phyloP scores from a whole-genome alignment of 1,139 yeast genomes.

The Pichia sp. region DNA sequence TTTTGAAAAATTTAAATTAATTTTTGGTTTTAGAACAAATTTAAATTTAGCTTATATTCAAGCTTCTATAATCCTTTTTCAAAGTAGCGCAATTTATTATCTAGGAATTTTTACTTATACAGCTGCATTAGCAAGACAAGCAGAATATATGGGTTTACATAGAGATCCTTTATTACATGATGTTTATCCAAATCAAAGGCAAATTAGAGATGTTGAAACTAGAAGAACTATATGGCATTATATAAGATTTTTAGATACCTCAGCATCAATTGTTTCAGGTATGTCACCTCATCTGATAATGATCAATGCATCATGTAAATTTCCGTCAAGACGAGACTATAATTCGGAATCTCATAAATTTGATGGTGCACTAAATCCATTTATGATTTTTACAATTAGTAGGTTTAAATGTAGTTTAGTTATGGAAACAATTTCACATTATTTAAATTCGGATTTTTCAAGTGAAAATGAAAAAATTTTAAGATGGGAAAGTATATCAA shows the following conservation, averaged over 20 bases:
- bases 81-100: conserved; percentile 14
- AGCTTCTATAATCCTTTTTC: conserved; percentile 14
- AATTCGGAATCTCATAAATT: conserved; percentile 11
- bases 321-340: conserved; percentile 17
- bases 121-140: conserved; percentile 15
- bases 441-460: conserved; percentile 16
- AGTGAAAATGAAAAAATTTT: conserved; percentile 11
- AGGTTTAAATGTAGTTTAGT: conserved; percentile 18
- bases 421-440: conserved; percentile 17
- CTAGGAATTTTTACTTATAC: conserved; percentile 16
- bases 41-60: conserved; percentile 16
- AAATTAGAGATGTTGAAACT: conserved; percentile 11
- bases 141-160: conserved; percentile 19
- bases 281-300: conserved; percentile 20
- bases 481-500: conserved; percentile 14
- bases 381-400: conserved; percentile 13
- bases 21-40: conserved; percentile 11
- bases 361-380: conserved; percentile 17
- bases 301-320: conserved; percentile 15
- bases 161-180: conserved; percentile 18
- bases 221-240: conserved; percentile 17
- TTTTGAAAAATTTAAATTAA: conserved; percentile 14
- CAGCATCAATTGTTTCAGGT: conserved; percentile 16
- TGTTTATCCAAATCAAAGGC: conserved; percentile 10
- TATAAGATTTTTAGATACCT: conserved; percentile 16